Evolutionary conservation across 1,139 yeast genomes (phyloP), one percentile per base, ranked within the genome.

Genomic region (Sugiyamaella japonica): DNA sequence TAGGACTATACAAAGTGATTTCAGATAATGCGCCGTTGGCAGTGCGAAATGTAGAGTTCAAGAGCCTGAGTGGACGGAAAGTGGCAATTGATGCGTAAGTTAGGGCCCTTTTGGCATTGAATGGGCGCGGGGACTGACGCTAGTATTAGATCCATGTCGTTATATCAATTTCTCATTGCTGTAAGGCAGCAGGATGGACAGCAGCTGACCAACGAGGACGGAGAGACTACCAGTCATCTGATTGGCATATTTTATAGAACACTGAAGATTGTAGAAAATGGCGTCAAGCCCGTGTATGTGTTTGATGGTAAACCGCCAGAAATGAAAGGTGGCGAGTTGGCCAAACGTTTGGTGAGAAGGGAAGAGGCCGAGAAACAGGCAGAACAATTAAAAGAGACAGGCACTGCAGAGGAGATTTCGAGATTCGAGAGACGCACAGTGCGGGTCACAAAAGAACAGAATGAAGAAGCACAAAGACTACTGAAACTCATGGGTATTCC

Each of bases 131-230:
- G 29, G 16, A n/a, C 38, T 17, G 20, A 43, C 13, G 7, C 10
- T 8, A 16, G 8, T 12, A 16, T 17, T 39, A 62, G 80, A 73
- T 85, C 97, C 10, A 93, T 93, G 98, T 89, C 96, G 63, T 77
- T 93, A 50, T 93, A 93, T 69, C 98, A 93, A 71, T 93, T 90
- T 67, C 76, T 93, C 53, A 91, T 93, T 66, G 97, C 99, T 0
- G 99, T 93, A 12, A 81, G 99, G 67, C 98, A 91, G 65, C 89
- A 86, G 53, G 98, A 93, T 69, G 99, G 99, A n/a, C 91, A 85
- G 61, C 96, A 90, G 69, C 76, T 93, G 66, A 85, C 95, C 41
- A 85, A 82, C 60, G 97, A 88, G 44, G 81, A 82, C 15, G 99
- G 99, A 31, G 96, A 90, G 63, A 91, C 97, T 5, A 93, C 99